Base-by-base conservation (phyloP, 2,329 filamentous ascomycete genomes). In the Fusarium albosuccineum region DNA sequence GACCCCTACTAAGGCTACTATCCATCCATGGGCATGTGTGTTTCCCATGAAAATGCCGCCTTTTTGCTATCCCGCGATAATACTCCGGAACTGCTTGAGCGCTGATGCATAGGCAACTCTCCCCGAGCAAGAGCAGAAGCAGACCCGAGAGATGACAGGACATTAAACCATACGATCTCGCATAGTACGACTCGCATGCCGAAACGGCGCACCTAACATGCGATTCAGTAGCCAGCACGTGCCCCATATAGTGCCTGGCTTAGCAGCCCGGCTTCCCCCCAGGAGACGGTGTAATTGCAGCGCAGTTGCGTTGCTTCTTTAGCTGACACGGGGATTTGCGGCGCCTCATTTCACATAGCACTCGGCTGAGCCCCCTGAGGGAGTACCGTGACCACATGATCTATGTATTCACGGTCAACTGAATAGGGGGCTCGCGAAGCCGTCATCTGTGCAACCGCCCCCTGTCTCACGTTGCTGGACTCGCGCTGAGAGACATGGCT, bases 201-300 rank as follows among this genome's bases (percentile, higher is more conserved):
- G n/a, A n/a, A n/a, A n/a, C n/a, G n/a, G n/a, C n/a, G n/a, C n/a
- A 49, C 49, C 55, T 62, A 70, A 68, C 70, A 59, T 68, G 66
- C 70, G 62, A 73, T 70, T 72, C 60, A 66, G 52, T 33, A 49
- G 14, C 46, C 55, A 63, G 63, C 71, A 72, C 71, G 71, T 72
- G 66, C 62, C 70, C 62, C 57, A 57, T 46, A 34, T 63, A 46
- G 45, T 68, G 58, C 62, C 53, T 56, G 54, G 39, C 17, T 53
- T 49, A 58, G 60, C 51, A 48, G 45, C 56, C 58, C 48, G 63
- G 49, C 52, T 63, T 49, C 45, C 46, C 48, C 39, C 67, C 48
- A 52, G 57, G 53, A 45, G 55, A 66, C 58, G 46, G 40, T 67
- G 52, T 66, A 56, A 59, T 66, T 55, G 50, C 50, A 67, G 53